Base-by-base conservation (phyloP, 768 basidiomycete genomes). In the Kwoniella newhampshirensis region DNA sequence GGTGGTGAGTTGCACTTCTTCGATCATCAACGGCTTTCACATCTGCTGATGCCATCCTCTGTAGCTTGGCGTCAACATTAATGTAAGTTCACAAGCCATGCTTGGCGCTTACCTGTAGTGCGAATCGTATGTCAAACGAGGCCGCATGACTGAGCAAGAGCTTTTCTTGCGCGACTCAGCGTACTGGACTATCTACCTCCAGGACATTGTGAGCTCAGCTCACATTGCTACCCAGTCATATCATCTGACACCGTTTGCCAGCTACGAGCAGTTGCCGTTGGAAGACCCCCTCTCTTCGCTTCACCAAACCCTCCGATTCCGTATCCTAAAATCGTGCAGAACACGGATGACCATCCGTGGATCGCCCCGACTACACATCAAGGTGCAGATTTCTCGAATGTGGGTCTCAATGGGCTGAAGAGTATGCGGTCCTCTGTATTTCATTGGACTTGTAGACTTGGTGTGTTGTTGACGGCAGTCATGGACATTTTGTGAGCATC, bases 401-500 rank as follows among this genome's bases (percentile, higher is more conserved):
- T 52, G 4, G 15, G 28, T 15, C 18, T 48, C 5, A 50, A 48
- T 40, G 61, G 56, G 13, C 18, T 54, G 36, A 23, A 39, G 15
- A 57, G 55, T 30, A 49, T 62, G 56, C 46, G 32, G 25, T 62
- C 56, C 4, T 58, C 61, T 7, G 48, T 51, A 13, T 62, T 62
- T 21, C 61, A 62, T 35, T 62, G 61, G 61, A 47, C 42, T 23
- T 49, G 48, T 8, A 52, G 43, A 20, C 51, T 62, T 6, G 61
- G 55, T 8, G 40, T 53, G 3, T 42, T 62, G 12, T 48, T 50
- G 27, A 35, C 46, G 8, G 39, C 36, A 2, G 32, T 62, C 18
- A 15, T 62, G 21, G 51, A 62, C 13, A 45, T 30, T 20, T 27
- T 58, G 61, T 54, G 21, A 45, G 51, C 27, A 4, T 4, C n/a